phyloP scores from a whole-genome alignment of 805 yeast species.

The Metschnikowia noctiluminum region DNA sequence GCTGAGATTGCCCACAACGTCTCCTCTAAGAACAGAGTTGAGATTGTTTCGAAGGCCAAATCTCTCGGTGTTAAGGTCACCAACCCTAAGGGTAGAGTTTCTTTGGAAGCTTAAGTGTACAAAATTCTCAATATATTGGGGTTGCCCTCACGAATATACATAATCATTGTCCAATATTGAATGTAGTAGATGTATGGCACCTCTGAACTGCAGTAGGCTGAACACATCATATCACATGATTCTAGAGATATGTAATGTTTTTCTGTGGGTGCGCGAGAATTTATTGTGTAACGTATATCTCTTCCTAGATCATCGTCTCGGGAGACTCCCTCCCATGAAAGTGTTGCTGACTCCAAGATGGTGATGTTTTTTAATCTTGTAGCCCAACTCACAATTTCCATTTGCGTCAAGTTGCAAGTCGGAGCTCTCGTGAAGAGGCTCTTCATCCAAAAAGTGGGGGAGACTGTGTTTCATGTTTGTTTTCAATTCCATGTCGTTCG shows the following conservation, averaged over 20 bases:
- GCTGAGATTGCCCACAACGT: constrained; percentile 99
- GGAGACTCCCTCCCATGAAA: constrained; percentile 26
- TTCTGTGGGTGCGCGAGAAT: too few relatives aligned
- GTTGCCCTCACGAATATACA: constrained; percentile 20
- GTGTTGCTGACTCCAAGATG: constrained; percentile 38
- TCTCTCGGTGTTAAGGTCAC: constrained; percentile 98
- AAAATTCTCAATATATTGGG: constrained; percentile 14
- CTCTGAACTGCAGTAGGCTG: too few relatives aligned
- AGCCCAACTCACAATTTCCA: constrained; percentile 41
- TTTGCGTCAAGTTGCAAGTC: constrained; percentile 22
- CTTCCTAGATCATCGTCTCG: constrained; percentile 8
- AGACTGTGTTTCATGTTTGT: not conserved
- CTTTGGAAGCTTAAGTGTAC: constrained; percentile 84
- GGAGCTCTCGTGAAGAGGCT: constrained; percentile 9
- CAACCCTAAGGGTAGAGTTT: constrained; percentile 98
- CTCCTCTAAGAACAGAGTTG: constrained; percentile 97
- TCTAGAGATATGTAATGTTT: too few relatives aligned
- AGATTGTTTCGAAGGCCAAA: constrained; percentile 93
- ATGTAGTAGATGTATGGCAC: not conserved
- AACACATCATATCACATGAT: too few relatives aligned
- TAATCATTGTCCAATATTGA: constrained; percentile 15
- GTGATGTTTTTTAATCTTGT: constrained; percentile 40
- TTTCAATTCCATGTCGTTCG: not conserved
- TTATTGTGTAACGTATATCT: too few relatives aligned
- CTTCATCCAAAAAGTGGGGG: constrained; percentile 10